Percentiles rank a stretch among this genome's conserved stretches.
Evolutionary conservation across 768 basidiomycete genomes (phyloP).

Genomic region (Panellus pusillus): DNA sequence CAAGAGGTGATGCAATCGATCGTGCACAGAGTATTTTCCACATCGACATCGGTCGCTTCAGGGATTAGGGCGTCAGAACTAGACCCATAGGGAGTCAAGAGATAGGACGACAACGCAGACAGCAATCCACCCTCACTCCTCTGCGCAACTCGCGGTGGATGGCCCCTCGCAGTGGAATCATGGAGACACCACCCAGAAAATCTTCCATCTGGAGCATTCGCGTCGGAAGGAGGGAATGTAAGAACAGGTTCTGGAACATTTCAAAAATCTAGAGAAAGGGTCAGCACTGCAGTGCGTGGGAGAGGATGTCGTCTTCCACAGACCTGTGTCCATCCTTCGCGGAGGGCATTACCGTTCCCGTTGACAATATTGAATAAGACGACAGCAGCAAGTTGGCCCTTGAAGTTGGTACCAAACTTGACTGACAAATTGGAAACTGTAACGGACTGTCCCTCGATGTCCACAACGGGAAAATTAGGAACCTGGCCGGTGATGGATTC

Average conservation of each 20-base stretch:
- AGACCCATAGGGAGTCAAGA: conserved; percentile 89
- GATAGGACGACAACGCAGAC: conserved; percentile 91
- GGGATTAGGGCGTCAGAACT: conserved; percentile 77
- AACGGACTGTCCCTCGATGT: conserved; percentile 85
- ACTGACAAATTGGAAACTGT: conserved; percentile 93
- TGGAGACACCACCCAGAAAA: conserved; percentile 91
- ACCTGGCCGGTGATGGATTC: conserved; percentile 69
- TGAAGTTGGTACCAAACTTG: conserved; percentile 92
- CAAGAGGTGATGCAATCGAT: conserved; percentile 96
- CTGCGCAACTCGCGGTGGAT: conserved; percentile 59
- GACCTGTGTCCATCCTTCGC: conserved; percentile 94
- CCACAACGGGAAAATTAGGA: conserved; percentile 84
- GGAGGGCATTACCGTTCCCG: conserved; percentile 88
- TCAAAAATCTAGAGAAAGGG: conserved; percentile 77
- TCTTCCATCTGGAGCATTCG: conserved; percentile 98
- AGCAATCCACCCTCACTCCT: conserved; percentile 88
- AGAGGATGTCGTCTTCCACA: conserved; percentile 13
- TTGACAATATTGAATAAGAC: conserved; percentile 98
- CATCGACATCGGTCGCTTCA: conserved; percentile 86
- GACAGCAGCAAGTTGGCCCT: conserved; percentile 93
- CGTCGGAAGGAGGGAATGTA: conserved; percentile 87
- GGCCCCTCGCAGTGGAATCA: conserved; percentile 86
- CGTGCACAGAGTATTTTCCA: conserved; percentile 92
- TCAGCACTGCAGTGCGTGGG: background rate
- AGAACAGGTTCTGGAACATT: conserved; percentile 95